Evolutionary conservation across 2,329 filamentous ascomycete genomes (phyloP).

Genomic region (Diaporthe vaccinii): DNA sequence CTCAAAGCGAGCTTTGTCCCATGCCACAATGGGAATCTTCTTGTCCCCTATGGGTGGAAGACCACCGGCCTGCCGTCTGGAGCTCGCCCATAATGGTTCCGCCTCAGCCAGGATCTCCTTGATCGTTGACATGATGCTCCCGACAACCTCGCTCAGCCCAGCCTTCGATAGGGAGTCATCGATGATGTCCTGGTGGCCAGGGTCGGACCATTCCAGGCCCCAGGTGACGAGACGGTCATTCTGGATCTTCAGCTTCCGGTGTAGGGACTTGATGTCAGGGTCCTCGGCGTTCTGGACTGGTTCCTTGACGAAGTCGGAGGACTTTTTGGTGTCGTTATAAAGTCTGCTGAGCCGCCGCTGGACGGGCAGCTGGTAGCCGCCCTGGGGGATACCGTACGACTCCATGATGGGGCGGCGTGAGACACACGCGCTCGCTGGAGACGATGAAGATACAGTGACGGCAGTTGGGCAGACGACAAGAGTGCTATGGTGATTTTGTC

Average conservation of each 20-base stretch:
- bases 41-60: slow-evolving; percentile 58
- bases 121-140: slow-evolving; percentile 84
- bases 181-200: slow-evolving; percentile 77
- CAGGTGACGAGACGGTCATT: slow-evolving; percentile 84
- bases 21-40: slow-evolving; percentile 70
- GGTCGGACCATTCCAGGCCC: slow-evolving; percentile 86
- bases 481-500: background rate
- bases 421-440: background rate
- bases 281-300: slow-evolving; percentile 73
- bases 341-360: slow-evolving; percentile 77
- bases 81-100: slow-evolving; percentile 77
- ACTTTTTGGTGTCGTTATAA: slow-evolving; percentile 86
- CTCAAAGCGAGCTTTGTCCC: slow-evolving; percentile 80
- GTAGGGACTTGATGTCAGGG: slow-evolving; percentile 78
- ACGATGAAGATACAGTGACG: background rate
- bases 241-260: slow-evolving; percentile 84
- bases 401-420: slow-evolving; percentile 56
- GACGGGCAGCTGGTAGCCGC: slow-evolving; percentile 68
- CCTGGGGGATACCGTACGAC: slow-evolving; percentile 61
- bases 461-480: background rate
- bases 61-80: slow-evolving; percentile 61
- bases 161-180: slow-evolving; percentile 79
- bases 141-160: slow-evolving; percentile 81
- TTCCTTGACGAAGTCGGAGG: slow-evolving; percentile 79
- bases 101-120: slow-evolving; percentile 84